Evolutionary conservation across 306 rosid genomes (phyloP).

Genomic region (Vigna angularis): DNA sequence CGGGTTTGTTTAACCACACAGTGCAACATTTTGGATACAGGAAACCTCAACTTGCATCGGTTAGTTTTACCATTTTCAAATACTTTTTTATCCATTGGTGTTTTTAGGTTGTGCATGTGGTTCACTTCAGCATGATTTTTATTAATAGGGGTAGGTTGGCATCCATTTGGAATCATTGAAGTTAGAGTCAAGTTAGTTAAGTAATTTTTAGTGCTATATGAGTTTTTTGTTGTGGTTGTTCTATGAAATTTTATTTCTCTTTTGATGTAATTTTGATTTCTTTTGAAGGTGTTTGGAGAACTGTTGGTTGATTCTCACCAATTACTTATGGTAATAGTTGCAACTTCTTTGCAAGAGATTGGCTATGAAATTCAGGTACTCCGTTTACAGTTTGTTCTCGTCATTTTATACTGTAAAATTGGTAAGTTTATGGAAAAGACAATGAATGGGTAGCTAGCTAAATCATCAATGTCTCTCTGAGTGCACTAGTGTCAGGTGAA

Average conservation of each 20-base stretch:
- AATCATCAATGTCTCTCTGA: constrained; percentile 11
- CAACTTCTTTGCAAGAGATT: constrained; percentile 77
- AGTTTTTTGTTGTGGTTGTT: not conserved
- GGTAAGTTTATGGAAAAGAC: constrained; percentile 1
- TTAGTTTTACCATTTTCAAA: constrained; percentile 44
- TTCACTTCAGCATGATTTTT: constrained; percentile 7
- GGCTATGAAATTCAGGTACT: constrained; percentile 84
- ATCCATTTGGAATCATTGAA: constrained; percentile 2
- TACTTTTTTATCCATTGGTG: not conserved
- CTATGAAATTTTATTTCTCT: constrained; percentile 10
- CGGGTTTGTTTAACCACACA: constrained; percentile 54
- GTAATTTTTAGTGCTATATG: not conserved
- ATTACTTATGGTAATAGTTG: constrained; percentile 78
- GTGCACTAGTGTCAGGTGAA: not conserved
- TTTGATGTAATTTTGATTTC: constrained; percentile 29
- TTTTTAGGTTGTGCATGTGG: constrained; percentile 35
- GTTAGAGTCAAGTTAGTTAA: constrained; percentile 30
- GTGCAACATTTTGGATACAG: constrained; percentile 66
- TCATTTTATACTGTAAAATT: constrained; percentile 6
- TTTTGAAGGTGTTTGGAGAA: constrained; percentile 81
- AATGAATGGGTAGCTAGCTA: constrained; percentile 13
- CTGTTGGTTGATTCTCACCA: constrained; percentile 82
- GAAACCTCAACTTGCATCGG: constrained; percentile 92
- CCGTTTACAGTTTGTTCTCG: constrained; percentile 30
- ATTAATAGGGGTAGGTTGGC: constrained; percentile 15